These are phyloP conservation scores for Scleroderma bovista DNA, from an alignment of 768 basidiomycete genomes.

Conservation along the genomic window DNA sequence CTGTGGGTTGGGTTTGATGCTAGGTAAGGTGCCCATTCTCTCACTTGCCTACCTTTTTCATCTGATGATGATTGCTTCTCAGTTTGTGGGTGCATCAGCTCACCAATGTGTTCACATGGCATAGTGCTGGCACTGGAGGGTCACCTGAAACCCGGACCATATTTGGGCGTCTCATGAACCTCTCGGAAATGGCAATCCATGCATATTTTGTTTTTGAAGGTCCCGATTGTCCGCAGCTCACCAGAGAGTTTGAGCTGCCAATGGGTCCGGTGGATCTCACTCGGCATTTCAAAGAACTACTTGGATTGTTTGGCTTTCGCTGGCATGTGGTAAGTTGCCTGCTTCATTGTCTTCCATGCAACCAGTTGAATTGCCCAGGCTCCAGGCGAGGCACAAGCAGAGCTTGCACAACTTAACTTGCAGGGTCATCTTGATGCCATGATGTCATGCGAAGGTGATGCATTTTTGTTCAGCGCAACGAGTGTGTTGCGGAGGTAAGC, in stretches of 20 bases:
- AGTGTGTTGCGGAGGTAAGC: conserved; percentile 1
- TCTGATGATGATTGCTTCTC: neutral
- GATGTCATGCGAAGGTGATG: neutral
- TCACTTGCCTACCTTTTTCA: no score
- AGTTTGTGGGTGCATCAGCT: conserved; percentile 7
- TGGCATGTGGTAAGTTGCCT: conserved; percentile 19
- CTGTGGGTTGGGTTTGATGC: no score
- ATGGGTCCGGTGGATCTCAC: conserved; percentile 29
- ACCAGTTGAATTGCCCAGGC: neutral
- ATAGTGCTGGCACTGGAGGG: conserved; percentile 26
- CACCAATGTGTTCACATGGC: neutral
- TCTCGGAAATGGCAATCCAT: conserved; percentile 33
- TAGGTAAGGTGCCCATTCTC: no score
- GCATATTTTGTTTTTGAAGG: conserved; percentile 51
- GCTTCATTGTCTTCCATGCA: neutral
- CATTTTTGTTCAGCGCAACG: neutral
- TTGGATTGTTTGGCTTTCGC: conserved; percentile 40
- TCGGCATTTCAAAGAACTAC: conserved; percentile 22
- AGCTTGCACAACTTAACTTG: conserved; percentile 1
- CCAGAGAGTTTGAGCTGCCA: no score
- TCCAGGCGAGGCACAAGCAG: conserved; percentile 2
- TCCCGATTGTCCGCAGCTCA: conserved; percentile 34
- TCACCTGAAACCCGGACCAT: conserved; percentile 41
- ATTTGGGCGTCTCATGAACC: conserved; percentile 36
- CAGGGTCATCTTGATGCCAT: neutral